Evolutionary conservation across 805 yeast genomes (phyloP).

Genomic region (Henningerozyma blattae): DNA sequence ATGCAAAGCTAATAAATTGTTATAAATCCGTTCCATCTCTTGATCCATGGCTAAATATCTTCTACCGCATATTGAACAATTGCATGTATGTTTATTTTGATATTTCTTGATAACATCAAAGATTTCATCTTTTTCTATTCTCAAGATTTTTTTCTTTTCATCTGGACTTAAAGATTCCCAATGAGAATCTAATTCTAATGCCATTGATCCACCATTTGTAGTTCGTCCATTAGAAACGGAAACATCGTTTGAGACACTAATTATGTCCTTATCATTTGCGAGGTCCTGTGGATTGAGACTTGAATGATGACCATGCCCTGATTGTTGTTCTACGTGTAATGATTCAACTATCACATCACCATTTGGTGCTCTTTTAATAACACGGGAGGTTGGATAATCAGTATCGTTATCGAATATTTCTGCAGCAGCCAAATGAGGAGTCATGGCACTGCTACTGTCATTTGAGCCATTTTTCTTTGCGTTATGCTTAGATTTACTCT

Average conservation of each 20-base stretch:
- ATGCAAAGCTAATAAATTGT: slow-evolving; percentile 47
- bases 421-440: slow-evolving; percentile 24
- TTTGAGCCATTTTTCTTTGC: slow-evolving; percentile 4
- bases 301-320: slow-evolving; percentile 1
- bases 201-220: slow-evolving; percentile 9
- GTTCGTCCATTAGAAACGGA: background rate
- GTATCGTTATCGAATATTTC: slow-evolving; percentile 42
- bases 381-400: slow-evolving; percentile 63
- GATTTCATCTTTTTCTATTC: slow-evolving; percentile 58
- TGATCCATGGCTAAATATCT: slow-evolving; percentile 60
- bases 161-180: slow-evolving; percentile 59
- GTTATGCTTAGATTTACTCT: slow-evolving; percentile 14
- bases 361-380: slow-evolving; percentile 56
- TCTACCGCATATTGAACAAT: slow-evolving; percentile 69
- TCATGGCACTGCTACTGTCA: background rate
- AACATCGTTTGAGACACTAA: background rate
- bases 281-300: slow-evolving; percentile 6
- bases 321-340: slow-evolving; percentile 5
- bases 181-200: slow-evolving; percentile 24
- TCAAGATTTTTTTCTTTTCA: slow-evolving; percentile 48
- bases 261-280: slow-evolving; percentile 2
- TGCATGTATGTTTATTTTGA: slow-evolving; percentile 39
- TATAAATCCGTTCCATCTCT: slow-evolving; percentile 64
- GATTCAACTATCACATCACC: slow-evolving; percentile 67
- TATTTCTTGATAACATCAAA: slow-evolving; percentile 51